These are phyloP conservation scores for Mycena olivaceomarginata DNA, from an alignment of 768 basidiomycete species.

Conservation along the genomic window DNA sequence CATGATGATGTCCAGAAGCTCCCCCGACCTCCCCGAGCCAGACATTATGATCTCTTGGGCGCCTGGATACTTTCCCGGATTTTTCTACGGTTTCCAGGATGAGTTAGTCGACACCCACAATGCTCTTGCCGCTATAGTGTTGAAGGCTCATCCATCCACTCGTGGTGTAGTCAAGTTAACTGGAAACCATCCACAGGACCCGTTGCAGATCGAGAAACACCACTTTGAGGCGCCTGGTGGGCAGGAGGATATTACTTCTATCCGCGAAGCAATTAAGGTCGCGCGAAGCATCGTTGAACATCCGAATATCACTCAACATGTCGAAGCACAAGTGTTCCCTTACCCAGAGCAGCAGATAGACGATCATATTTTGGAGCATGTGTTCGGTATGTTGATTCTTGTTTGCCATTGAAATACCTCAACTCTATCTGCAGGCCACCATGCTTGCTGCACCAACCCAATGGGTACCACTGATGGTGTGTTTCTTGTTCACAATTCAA, in stretches of 20 bases:
- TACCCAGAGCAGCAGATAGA: slow-evolving; percentile 49
- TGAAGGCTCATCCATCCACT: slow-evolving; percentile 51
- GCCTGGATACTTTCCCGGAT: slow-evolving; percentile 51
- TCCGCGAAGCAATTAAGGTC: slow-evolving; percentile 51
- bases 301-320: slow-evolving; percentile 38
- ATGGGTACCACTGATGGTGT: slow-evolving; percentile 51
- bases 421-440: slow-evolving; percentile 45
- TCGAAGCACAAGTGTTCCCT: slow-evolving; percentile 48
- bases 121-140: slow-evolving; percentile 48
- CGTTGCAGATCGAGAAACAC: slow-evolving; percentile 50
- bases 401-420: no score
- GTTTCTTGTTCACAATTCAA: slow-evolving; percentile 1
- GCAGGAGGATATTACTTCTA: slow-evolving; percentile 47
- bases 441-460: slow-evolving; percentile 52
- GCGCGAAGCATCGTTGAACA: slow-evolving; percentile 43
- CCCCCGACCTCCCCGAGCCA: slow-evolving; percentile 43
- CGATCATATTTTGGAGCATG: slow-evolving; percentile 45
- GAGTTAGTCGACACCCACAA: slow-evolving; percentile 42
- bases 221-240: slow-evolving; percentile 51
- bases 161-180: slow-evolving; percentile 52
- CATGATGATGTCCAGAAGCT: slow-evolving; percentile 45
- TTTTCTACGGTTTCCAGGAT: slow-evolving; percentile 42
- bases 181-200: slow-evolving; percentile 52
- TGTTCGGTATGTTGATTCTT: slow-evolving; percentile 45
- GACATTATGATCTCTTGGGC: slow-evolving; percentile 51